phyloP scores from a whole-genome alignment of 2,329 filamentous ascomycete species.

The Scopulariopsis brevicaulis region DNA sequence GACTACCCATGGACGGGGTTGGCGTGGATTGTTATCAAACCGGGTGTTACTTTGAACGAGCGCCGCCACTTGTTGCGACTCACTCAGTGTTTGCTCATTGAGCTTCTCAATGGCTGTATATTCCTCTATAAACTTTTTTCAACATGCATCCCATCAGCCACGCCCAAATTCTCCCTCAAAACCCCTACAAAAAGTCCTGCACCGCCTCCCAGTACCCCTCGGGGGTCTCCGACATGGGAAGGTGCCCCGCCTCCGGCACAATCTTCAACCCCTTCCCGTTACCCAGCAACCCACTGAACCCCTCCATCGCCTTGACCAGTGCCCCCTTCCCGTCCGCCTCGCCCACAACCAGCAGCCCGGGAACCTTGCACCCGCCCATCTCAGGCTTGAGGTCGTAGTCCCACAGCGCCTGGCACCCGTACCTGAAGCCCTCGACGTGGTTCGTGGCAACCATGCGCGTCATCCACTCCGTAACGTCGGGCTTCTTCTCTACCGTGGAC shows the following conservation, averaged over 20 bases:
- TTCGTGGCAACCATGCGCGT: conserved; percentile 60
- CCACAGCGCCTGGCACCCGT: conserved; percentile 59
- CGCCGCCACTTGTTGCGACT: too few species aligned
- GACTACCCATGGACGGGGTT: too few species aligned
- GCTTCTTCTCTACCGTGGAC: conserved; percentile 27
- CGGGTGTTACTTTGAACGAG: too few species aligned
- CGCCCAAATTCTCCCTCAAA: not conserved
- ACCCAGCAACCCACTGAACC: conserved; percentile 52
- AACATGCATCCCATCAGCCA: not conserved
- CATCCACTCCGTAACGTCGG: conserved; percentile 40
- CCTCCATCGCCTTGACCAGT: conserved; percentile 68
- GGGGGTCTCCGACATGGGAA: conserved; percentile 75
- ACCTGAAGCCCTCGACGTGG: conserved; percentile 56
- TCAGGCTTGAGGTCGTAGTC: conserved; percentile 53
- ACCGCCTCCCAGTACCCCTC: conserved; percentile 55
- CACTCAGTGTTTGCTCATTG: not conserved
- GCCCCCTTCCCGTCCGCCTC: conserved; percentile 59
- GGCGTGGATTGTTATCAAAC: too few species aligned
- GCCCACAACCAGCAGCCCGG: conserved; percentile 61
- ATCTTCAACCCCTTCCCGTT: conserved; percentile 47
- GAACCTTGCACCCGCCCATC: conserved; percentile 42
- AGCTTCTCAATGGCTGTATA: not conserved
- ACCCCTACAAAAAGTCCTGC: conserved; percentile 38
- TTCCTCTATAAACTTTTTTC: not conserved
- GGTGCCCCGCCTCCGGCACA: conserved; percentile 61